Base-by-base conservation (phyloP, 2,329 filamentous ascomycete species). In the Aspergillus puulaauensis region DNA sequence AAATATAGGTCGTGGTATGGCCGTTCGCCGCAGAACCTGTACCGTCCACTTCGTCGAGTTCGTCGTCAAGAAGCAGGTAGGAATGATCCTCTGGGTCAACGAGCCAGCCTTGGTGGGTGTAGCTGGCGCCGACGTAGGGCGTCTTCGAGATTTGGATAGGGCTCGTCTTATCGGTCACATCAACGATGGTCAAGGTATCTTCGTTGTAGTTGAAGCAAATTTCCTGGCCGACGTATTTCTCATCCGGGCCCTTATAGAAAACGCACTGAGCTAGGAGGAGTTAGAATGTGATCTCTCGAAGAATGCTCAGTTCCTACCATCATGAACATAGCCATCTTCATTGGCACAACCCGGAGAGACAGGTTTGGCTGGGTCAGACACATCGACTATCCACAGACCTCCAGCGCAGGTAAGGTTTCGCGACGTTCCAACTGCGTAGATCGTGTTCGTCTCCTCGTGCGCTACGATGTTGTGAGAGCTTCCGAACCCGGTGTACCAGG, bases 131-230 rank as follows among this genome's bases (percentile, higher is more conserved):
- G 11, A 54, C 58, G 31, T 64, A 64, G 45, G 62, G 60, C 6
- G 62, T 62, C 52, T 58, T 62, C 40, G 62, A 62, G 52, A 64
- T 64, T 21, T 64, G 62, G 39, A 55, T 45, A 2, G 62, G 60
- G 4, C 44, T 39, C 6, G 40, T 46, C 27, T 57, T 62, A 46
- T 64, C 56, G 9, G 58, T 61, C 9, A 64, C 54, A 9, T 64
- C 62, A n/a, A 61, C 62, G 39, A 64, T 64, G 11, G 62, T 64
- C 39, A 62, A 52, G 11, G 54, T 55, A 21, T 64, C 60, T 40
- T 64, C 62, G 54, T 64, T 64, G 49, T 62, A 64, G 60, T 64
- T 64, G 58, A 64, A 64, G 56, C 60, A 64, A 50, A 64, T 64
- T 21, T 62, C 60, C 1, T 45, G 58, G 41, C 54, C 56, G 11